A percentile compares a stretch with the other conserved stretches of the same genome.
phyloP scores from a whole-genome alignment of 176 grass and related monocot genomes.

The Aegilops longissima region DNA sequence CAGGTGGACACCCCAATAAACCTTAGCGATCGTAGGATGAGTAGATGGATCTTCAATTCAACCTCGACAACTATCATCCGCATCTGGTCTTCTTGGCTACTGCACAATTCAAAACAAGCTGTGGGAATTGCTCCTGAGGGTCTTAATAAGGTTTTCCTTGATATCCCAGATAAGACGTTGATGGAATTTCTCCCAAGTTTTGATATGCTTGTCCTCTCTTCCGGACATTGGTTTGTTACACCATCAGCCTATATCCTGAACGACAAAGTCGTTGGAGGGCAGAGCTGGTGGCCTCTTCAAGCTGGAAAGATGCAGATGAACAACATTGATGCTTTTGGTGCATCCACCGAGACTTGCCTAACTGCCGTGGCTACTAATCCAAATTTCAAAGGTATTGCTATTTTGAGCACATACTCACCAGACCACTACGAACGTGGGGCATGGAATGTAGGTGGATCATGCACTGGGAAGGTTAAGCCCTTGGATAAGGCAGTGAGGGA shows the following conservation, averaged over 20 bases:
- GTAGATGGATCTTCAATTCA: conserved; percentile 69
- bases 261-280: conserved; percentile 58
- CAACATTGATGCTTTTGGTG: conserved; percentile 70
- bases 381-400: no score
- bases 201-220: conserved; percentile 80
- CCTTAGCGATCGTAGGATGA: conserved; percentile 57
- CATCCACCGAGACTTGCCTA: conserved; percentile 67
- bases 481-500: conserved; percentile 44
- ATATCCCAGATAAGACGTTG: conserved; percentile 73
- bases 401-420: conserved; percentile 72
- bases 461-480: conserved; percentile 24
- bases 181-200: conserved; percentile 75
- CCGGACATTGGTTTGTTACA: conserved; percentile 89
- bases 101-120: conserved; percentile 47
- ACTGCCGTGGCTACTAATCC: conserved; percentile 28
- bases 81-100: conserved; percentile 90
- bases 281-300: conserved; percentile 67
- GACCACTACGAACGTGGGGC: conserved; percentile 83
- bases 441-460: conserved; percentile 86
- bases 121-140: conserved; percentile 52
- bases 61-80: conserved; percentile 65
- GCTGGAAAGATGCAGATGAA: conserved; percentile 69
- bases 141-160: conserved; percentile 71
- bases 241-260: conserved; percentile 62
- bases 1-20: conserved; percentile 76